Percentiles rank a stretch among this genome's conserved stretches.
These are phyloP conservation scores for Arthromyces matolae DNA, from an alignment of 768 basidiomycete genomes.

Conservation along the genomic window DNA sequence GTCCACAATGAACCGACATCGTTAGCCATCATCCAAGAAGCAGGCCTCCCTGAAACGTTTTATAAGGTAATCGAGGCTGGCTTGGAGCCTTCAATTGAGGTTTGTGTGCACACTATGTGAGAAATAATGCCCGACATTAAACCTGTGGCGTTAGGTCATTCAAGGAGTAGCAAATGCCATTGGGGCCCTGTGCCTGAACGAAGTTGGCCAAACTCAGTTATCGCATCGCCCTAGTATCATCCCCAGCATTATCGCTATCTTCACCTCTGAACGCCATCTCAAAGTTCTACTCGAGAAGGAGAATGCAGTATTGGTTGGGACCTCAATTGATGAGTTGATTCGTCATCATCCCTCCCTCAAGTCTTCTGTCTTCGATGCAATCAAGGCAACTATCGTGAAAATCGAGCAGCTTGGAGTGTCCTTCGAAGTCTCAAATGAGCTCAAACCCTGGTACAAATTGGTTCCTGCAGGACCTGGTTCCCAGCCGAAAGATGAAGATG, in stretches of 20 bases:
- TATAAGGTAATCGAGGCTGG: constrained; percentile 82
- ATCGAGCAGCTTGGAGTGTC: constrained; percentile 71
- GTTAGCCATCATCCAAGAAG: constrained; percentile 88
- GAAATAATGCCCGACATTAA: constrained; percentile 2
- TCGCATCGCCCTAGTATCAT: constrained; percentile 76
- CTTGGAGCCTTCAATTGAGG: constrained; percentile 86
- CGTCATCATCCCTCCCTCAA: constrained; percentile 93
- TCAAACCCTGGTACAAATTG: constrained; percentile 66
- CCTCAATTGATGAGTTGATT: constrained; percentile 90
- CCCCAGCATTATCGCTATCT: constrained; percentile 78
- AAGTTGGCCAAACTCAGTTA: constrained; percentile 80
- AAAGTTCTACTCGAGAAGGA: constrained; percentile 90
- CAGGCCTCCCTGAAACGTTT: constrained; percentile 83
- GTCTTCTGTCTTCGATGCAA: constrained; percentile 69
- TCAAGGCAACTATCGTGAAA: constrained; percentile 65
- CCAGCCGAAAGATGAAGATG: constrained; percentile 30
- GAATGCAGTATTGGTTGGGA: constrained; percentile 84
- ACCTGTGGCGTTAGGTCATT: constrained; percentile 57
- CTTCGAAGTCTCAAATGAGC: constrained; percentile 52
- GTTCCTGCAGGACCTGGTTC: constrained; percentile 22
- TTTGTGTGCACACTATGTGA: constrained; percentile 21
- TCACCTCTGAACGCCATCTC: constrained; percentile 79
- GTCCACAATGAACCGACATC: constrained; percentile 99
- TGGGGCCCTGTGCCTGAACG: constrained; percentile 93
- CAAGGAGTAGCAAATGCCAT: constrained; percentile 93